phyloP scores from a whole-genome alignment of 805 yeast genomes.

The Candida golubevii region DNA sequence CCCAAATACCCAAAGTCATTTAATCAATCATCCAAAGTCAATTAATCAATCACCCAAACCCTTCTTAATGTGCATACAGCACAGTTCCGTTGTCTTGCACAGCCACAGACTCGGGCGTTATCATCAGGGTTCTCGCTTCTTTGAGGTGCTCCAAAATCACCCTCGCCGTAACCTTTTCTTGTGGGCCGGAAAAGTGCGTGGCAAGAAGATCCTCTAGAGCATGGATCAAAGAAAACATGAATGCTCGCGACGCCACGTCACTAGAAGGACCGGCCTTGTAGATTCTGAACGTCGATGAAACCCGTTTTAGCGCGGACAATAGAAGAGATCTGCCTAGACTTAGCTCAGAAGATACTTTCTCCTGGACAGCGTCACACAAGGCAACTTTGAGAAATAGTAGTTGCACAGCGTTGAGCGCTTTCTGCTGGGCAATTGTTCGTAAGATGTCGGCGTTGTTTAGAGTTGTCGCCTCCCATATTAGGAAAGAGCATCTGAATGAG shows the following conservation, averaged over 20 bases:
- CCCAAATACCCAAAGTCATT: no score
- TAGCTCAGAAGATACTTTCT: slow-evolving; percentile 14
- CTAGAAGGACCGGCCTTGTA: slow-evolving; percentile 10
- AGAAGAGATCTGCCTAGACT: slow-evolving; percentile 13
- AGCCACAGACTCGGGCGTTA: background rate
- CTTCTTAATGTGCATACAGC: slow-evolving; percentile 4
- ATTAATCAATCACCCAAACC: no score
- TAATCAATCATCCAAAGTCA: no score
- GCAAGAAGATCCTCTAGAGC: slow-evolving; percentile 8
- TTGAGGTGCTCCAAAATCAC: slow-evolving; percentile 2
- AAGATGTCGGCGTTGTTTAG: slow-evolving; percentile 12
- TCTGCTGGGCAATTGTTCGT: slow-evolving; percentile 14
- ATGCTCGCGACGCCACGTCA: slow-evolving; percentile 14
- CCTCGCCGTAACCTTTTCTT: background rate
- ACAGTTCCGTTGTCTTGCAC: background rate
- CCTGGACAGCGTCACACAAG: slow-evolving; percentile 13
- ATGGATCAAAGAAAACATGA: slow-evolving; percentile 14
- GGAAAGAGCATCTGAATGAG: slow-evolving; percentile 22
- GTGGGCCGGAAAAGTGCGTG: slow-evolving; percentile 1
- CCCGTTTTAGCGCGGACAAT: slow-evolving; percentile 27
- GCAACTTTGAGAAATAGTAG: slow-evolving; percentile 23
- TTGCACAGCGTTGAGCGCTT: slow-evolving; percentile 22
- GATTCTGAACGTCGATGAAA: slow-evolving; percentile 30
- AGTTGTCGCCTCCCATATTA: slow-evolving; percentile 38
- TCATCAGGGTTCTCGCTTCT: slow-evolving; percentile 6